Evolutionary conservation across 192 early-diverging fungal species (phyloP), one percentile per base, ranked within the genome.

Genomic region (Coemansia sp.): DNA sequence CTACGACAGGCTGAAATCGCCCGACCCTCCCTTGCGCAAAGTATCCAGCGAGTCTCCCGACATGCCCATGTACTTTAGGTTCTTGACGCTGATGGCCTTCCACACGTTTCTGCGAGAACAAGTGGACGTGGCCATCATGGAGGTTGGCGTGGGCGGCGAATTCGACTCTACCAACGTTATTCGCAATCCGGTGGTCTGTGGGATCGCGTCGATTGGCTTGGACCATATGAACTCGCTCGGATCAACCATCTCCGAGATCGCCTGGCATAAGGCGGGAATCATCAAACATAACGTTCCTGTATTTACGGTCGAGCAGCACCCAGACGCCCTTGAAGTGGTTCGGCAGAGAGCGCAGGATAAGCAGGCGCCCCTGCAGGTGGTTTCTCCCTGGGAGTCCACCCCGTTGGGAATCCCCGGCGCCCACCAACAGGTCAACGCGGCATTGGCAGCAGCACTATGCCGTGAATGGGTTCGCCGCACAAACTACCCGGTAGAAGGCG

Each of bases 81-180:
- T 85, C 70, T 75, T 99, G 57, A 93, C 93, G 3, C 66, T 96
- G 34, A 73, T 99, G 76, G 91, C 96, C 0, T 89, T 89, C 51
- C 93, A 97, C 69, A 77, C 78, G 5, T 96, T 99, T 65, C 69
- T 93, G 56, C 71, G 72, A 14, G 92, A 96, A 58, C 69, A 84
- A 45, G 89, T 93, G 3, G 89, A 93, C 55, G 88, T 89, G 8
- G 87, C 83, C 6, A 81, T 93, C 18, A 51, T 93, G 40, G 91
- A 93, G 69, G 88, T 90, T 7, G 91, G 91, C 42, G 80, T 93
- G 6, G 91, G 91, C 30, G 91, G 91, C 36, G 76, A 88, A 52
- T 96, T 87, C 68, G 91, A 93, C 55, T 84, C 88, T 8, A 93
- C 91, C 44, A 93, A 93, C 51, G 80, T 90, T 15, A 64, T 93